Conservation (phyloP, 768 basidiomycete genomes). For the Scleroderma bovista region DNA sequence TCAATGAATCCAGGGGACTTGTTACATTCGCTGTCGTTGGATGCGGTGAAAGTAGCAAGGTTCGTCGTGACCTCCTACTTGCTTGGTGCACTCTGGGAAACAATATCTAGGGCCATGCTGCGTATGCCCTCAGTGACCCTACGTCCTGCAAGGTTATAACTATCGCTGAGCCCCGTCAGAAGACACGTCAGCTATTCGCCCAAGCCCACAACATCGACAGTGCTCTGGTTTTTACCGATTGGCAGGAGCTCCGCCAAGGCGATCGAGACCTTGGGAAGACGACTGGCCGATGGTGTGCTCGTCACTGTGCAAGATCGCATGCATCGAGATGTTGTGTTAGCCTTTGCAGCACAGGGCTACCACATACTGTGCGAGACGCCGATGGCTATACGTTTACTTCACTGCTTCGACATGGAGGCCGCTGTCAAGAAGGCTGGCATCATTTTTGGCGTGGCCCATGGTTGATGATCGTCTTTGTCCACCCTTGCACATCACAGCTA, state of each 20-base stretch:
- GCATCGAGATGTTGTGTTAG: constrained; percentile 69
- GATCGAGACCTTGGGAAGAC: constrained; percentile 55
- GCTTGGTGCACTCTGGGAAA: background rate
- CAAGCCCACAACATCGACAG: constrained; percentile 52
- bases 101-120: constrained; percentile 50
- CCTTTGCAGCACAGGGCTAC: constrained; percentile 78
- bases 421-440: constrained; percentile 63
- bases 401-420: constrained; percentile 70
- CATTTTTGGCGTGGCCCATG: constrained; percentile 87
- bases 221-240: constrained; percentile 66
- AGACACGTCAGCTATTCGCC: constrained; percentile 57
- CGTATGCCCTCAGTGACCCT: constrained; percentile 56
- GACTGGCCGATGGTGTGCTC: constrained; percentile 77
- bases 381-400: constrained; percentile 71
- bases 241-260: constrained; percentile 70
- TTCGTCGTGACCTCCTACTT: constrained; percentile 22
- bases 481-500: background rate
- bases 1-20: constrained; percentile 24
- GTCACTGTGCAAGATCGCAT: constrained; percentile 77
- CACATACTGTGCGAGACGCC: constrained; percentile 92
- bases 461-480: constrained; percentile 33
- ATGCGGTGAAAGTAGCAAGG: constrained; percentile 79
- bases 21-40: constrained; percentile 76
- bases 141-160: constrained; percentile 70
- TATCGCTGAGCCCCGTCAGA: constrained; percentile 76